Evolutionary conservation across 306 rosid genomes (phyloP).

Genomic region (Leucaena leucocephala): DNA sequence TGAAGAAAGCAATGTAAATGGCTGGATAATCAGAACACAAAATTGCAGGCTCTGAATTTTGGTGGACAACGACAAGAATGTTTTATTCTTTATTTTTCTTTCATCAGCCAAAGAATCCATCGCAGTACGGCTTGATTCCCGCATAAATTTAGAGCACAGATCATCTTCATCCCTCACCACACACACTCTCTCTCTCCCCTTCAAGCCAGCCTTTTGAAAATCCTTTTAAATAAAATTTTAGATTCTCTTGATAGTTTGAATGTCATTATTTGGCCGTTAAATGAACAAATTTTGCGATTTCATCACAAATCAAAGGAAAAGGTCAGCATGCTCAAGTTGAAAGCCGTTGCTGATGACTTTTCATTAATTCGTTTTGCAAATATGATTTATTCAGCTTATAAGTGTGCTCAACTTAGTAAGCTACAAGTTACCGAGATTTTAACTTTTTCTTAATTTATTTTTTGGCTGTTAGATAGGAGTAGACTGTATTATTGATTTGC

Average conservation of each 20-base stretch:
- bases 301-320: background rate
- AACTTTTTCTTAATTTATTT: no score
- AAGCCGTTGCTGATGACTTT: no score
- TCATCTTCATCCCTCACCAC: background rate
- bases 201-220: background rate
- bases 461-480: no score
- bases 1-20: background rate
- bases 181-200: background rate
- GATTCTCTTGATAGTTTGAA: background rate
- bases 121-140: constrained; percentile 24
- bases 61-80: background rate
- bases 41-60: constrained; percentile 4
- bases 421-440: no score
- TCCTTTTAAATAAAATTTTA: background rate
- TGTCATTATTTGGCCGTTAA: background rate
- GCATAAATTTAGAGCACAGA: background rate
- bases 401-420: no score
- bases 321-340: no score
- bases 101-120: constrained; percentile 28
- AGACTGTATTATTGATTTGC: no score
- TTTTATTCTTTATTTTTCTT: background rate
- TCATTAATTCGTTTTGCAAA: no score
- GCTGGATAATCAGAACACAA: background rate
- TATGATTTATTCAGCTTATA: no score
- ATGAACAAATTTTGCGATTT: background rate